Base-by-base conservation (phyloP, 768 basidiomycete species). In the Collybia sordida region DNA sequence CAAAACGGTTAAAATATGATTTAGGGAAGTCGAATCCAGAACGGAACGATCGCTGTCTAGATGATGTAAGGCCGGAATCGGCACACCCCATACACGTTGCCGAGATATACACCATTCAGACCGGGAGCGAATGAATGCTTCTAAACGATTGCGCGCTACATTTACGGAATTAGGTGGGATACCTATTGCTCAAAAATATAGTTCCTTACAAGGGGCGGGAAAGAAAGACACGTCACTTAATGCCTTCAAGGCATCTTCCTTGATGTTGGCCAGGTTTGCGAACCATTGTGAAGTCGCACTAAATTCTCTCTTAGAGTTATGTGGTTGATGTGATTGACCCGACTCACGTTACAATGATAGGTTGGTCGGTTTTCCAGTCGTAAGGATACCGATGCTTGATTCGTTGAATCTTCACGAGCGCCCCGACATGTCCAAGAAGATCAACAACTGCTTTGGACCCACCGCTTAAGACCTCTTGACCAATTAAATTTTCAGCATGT, bases 21-120 rank as follows among this genome's bases (percentile, higher is more conserved):
- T 71, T 22, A 98, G 72, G 1, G 85, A 85, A 5, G 73, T 72
- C 1, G 73, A 53, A 48, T 84, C 79, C 43, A 98, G 82, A 38
- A 90, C 66, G 4, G 88, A 81, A 24, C 74, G 71, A 48, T 82
- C 83, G 7, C 83, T 83, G 9, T 75, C 70, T 5, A 75, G 64
- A 60, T 88, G 83, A 61, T 93, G 79, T 2, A 99, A 70, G 2
- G 90, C 86, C 2, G 95, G 96, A 51, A 99, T 98, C 4, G 96
- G 96, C 1, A 97, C 91, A 17, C 96, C 96, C 96, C 96, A 99
- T 17, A 90, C 88, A 24, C 96, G 87, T 62, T 99, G 96, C 5
- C 96, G 87, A 35, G 96, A 98, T 49, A 99, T 98, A 61, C 96
- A 99, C 96, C 96, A 99, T 70, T 99, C 96, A 0, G 93, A 93